Percentiles rank a stretch among this genome's conserved stretches.
phyloP scores from a whole-genome alignment of 371 early-diverging fungal genomes.

The Smittium culicis region DNA sequence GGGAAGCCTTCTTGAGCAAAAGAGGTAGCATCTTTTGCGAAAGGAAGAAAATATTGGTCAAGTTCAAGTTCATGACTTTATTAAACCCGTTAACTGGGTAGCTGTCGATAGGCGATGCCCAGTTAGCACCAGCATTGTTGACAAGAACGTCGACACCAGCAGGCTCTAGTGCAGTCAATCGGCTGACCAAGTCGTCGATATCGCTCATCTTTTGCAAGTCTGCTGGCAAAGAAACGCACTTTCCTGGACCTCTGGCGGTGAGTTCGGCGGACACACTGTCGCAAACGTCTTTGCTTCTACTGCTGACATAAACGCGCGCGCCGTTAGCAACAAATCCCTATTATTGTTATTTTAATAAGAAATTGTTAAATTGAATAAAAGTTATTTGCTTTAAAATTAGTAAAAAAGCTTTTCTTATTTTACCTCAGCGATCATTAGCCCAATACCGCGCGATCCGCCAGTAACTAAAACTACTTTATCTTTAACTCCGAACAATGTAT shows the following conservation, averaged over 20 bases:
- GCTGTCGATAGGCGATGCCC: conserved; percentile 43
- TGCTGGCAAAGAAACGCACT: conserved; percentile 57
- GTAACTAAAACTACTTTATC: too few species aligned
- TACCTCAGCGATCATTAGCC: too few species aligned
- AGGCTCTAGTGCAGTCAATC: conserved; percentile 42
- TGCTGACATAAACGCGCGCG: conserved; percentile 58
- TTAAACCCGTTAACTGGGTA: conserved; percentile 56
- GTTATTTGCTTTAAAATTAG: too few species aligned
- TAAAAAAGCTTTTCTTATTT: too few species aligned
- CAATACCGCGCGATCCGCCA: too few species aligned
- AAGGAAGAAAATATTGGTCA: conserved; percentile 69
- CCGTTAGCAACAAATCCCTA: conserved; percentile 60
- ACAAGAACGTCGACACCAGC: conserved; percentile 68
- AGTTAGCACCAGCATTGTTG: conserved; percentile 74
- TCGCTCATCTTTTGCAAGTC: conserved; percentile 56
- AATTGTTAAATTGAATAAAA: too few species aligned
- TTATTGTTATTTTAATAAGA: conserved; percentile 53
- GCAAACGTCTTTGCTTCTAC: conserved; percentile 55
- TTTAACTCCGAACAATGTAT: too few species aligned
- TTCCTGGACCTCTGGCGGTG: conserved; percentile 46
- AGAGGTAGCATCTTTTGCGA: conserved; percentile 61
- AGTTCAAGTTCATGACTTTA: conserved; percentile 77
- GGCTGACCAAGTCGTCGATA: conserved; percentile 40
- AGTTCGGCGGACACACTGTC: conserved; percentile 45
- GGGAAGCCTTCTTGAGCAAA: conserved; percentile 46